Evolutionary conservation across 345 rosid genomes (phyloP).

Genomic region (Hypericum androsaemum): DNA sequence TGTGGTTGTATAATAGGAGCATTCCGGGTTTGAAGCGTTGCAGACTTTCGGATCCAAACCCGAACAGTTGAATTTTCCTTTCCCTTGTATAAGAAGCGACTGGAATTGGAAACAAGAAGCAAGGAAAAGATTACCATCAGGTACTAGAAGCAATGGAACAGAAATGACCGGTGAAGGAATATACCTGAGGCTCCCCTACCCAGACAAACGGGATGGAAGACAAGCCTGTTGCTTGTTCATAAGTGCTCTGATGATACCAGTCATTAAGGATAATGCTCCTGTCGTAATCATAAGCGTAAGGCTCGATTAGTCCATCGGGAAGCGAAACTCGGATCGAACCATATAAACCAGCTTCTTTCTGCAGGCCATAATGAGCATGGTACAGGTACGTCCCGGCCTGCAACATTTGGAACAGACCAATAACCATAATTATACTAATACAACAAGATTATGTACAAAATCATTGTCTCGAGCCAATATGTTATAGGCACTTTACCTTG

Average conservation of each 20-base stretch:
- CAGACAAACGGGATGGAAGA: slow-evolving; percentile 48
- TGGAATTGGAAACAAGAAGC: slow-evolving; percentile 11
- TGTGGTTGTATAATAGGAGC: slow-evolving; percentile 28
- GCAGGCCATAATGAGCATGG: slow-evolving; percentile 81
- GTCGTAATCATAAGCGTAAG: slow-evolving; percentile 53
- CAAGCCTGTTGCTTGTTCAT: slow-evolving; percentile 52
- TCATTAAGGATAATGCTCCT: slow-evolving; percentile 53
- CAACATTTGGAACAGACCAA: background rate
- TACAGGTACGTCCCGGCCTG: slow-evolving; percentile 69
- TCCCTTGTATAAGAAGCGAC: slow-evolving; percentile 72
- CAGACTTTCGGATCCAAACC: slow-evolving; percentile 24
- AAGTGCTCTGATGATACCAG: slow-evolving; percentile 62
- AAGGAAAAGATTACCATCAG: background rate
- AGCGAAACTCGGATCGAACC: slow-evolving; percentile 54
- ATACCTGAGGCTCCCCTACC: slow-evolving; percentile 78
- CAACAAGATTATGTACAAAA: no score
- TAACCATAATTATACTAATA: no score
- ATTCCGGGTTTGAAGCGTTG: slow-evolving; percentile 39
- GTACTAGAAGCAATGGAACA: background rate
- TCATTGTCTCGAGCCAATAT: no score
- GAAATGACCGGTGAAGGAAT: background rate
- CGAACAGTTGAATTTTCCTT: slow-evolving; percentile 58
- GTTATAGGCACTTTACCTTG: slow-evolving; percentile 24
- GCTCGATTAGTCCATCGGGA: slow-evolving; percentile 39
- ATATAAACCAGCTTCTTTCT: slow-evolving; percentile 54